phyloP scores from a whole-genome alignment of 106 monocot species.

The Platanthera zijinensis region DNA sequence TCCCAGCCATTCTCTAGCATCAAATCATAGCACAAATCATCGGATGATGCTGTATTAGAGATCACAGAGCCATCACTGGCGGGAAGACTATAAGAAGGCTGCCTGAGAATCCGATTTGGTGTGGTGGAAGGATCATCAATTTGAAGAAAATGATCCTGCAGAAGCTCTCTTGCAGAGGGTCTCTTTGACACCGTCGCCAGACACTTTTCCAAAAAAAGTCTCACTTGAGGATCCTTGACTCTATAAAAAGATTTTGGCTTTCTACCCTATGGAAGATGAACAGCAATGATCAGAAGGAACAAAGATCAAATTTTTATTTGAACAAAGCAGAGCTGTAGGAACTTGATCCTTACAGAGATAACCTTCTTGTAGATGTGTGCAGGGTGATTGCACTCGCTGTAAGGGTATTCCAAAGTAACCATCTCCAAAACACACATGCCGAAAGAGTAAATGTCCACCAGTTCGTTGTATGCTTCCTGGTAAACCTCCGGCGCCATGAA shows the following conservation, averaged over 20 bases:
- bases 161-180: slow-evolving; percentile 42
- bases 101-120: slow-evolving; percentile 14
- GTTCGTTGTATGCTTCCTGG: slow-evolving; percentile 58
- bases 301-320: neutral
- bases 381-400: slow-evolving; percentile 53
- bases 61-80: slow-evolving; percentile 9
- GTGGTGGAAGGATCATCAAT: slow-evolving; percentile 14
- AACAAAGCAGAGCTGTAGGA: neutral
- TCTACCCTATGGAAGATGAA: slow-evolving; percentile 24
- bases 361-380: slow-evolving; percentile 66
- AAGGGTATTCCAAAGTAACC: slow-evolving; percentile 59
- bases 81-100: slow-evolving; percentile 21
- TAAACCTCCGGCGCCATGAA: slow-evolving; percentile 75
- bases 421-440: slow-evolving; percentile 70
- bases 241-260: slow-evolving; percentile 38
- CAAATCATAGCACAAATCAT: slow-evolving; percentile 2
- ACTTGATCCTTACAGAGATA: slow-evolving; percentile 24
- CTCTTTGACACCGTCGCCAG: slow-evolving; percentile 28
- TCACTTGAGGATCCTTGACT: slow-evolving; percentile 46
- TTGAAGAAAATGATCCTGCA: slow-evolving; percentile 55
- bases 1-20: slow-evolving; percentile 30
- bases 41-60: neutral
- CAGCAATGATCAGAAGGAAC: neutral
- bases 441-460: slow-evolving; percentile 60
- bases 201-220: slow-evolving; percentile 55